These are phyloP conservation scores for Chondrus crispus DNA, from an alignment of 23 red algal species.

Conservation along the genomic window DNA sequence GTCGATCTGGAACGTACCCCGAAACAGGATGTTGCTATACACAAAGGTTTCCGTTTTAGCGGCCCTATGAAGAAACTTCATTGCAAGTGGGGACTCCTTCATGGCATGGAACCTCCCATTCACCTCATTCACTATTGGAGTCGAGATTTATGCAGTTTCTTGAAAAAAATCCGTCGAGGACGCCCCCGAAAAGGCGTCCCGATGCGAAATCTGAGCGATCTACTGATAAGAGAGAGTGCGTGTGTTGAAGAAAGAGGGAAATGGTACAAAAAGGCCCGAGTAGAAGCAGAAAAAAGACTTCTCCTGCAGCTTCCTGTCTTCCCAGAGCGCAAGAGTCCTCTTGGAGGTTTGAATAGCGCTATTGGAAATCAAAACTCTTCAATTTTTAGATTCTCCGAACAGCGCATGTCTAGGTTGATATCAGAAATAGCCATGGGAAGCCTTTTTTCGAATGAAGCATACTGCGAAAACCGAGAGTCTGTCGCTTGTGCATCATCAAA, in stretches of 20 bases:
- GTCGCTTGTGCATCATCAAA: neutral
- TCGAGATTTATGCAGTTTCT: conserved; percentile 24
- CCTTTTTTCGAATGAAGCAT: neutral
- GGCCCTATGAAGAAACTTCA: conserved; percentile 6
- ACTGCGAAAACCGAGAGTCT: conserved; percentile 9
- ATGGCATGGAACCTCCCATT: conserved; percentile 17
- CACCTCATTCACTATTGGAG: conserved; percentile 58
- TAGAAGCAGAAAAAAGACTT: no score
- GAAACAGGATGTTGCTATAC: conserved; percentile 19
- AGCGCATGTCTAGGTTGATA: neutral
- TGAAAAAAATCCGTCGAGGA: conserved; percentile 52
- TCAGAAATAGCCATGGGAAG: conserved; percentile 10
- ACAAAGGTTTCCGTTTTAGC: conserved; percentile 42
- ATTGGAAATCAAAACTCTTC: no score
- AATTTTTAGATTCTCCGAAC: conserved; percentile 15
- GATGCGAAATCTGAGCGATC: conserved; percentile 4
- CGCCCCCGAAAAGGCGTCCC: conserved; percentile 22
- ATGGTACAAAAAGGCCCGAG: neutral
- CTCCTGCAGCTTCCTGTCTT: neutral
- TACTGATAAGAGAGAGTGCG: conserved; percentile 24
- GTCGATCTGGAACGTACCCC: conserved; percentile 12
- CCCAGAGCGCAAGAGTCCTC: neutral
- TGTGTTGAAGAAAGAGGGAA: neutral
- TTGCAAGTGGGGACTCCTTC: conserved; percentile 16
- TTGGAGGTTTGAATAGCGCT: no score